Evolutionary conservation across 1,284 basidiomycete species (phyloP).

Genomic region (Rhodotorula sp.): DNA sequence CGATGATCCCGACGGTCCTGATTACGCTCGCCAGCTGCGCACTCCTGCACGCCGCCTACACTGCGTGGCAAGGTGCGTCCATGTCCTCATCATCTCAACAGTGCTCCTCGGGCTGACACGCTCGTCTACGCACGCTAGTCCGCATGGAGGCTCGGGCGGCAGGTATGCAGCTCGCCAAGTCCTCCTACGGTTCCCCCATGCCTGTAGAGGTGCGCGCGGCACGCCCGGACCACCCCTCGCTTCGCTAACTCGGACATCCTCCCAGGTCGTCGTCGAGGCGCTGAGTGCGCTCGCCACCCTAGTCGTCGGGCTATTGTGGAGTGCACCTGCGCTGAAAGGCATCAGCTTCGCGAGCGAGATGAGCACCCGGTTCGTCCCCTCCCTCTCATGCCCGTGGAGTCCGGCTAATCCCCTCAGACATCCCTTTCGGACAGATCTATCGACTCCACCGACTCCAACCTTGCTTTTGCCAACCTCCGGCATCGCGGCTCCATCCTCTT

Average conservation of each 20-base stretch:
- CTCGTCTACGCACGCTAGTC: neutral
- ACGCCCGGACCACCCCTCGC: neutral
- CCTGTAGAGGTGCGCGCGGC: neutral
- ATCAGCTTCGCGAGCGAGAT: slow-evolving; percentile 89
- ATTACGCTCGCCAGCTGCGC: slow-evolving; percentile 3
- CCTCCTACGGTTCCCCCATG: neutral
- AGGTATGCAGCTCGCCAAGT: neutral
- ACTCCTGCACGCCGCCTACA: slow-evolving; percentile 25
- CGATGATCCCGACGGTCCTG: slow-evolving; percentile 10
- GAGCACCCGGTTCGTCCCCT: slow-evolving; percentile 64
- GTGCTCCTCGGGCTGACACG: no score
- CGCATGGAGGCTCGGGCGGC: neutral
- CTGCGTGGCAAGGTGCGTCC: slow-evolving; percentile 27
- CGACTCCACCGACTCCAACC: slow-evolving; percentile 4
- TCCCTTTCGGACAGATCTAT: neutral
- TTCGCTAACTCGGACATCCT: neutral
- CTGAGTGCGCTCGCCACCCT: slow-evolving; percentile 66
- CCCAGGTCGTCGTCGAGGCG: slow-evolving; percentile 69
- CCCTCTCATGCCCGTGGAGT: neutral
- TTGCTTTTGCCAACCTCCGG: slow-evolving; percentile 2
- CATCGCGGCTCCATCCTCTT: slow-evolving; percentile 1
- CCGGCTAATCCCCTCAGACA: neutral
- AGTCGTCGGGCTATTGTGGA: slow-evolving; percentile 68
- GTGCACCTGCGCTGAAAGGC: slow-evolving; percentile 69
- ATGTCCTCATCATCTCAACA: neutral